Conservation (phyloP, 495 filamentous ascomycete species). For the Rostrohypoxylon terebratum region DNA sequence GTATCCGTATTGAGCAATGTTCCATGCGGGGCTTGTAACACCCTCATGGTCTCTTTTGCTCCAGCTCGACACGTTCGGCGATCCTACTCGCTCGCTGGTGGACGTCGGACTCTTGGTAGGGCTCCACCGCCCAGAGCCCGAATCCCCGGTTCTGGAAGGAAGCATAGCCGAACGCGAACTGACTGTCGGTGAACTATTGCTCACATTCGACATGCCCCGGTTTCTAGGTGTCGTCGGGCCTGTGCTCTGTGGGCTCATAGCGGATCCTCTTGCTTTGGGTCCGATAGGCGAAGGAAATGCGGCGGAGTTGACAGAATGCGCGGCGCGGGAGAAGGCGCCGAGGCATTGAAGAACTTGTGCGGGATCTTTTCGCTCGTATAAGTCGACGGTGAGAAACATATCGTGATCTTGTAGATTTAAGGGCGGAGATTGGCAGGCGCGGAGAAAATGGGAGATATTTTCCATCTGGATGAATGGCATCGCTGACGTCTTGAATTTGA, state of each 20-base stretch:
- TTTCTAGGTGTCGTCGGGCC: conserved; percentile 65
- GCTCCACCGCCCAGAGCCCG: conserved; percentile 67
- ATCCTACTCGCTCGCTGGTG: conserved; percentile 50
- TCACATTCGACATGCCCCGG: conserved; percentile 75
- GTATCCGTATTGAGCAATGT: conserved; percentile 98
- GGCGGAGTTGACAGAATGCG: conserved; percentile 78
- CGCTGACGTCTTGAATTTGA: conserved; percentile 80
- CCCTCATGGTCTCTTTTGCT: conserved; percentile 85
- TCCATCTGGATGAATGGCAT: conserved; percentile 99
- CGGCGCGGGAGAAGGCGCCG: conserved; percentile 88
- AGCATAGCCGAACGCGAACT: conserved; percentile 55
- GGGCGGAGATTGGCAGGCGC: conserved; percentile 83
- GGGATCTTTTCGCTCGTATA: conserved; percentile 96
- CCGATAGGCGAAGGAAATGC: conserved; percentile 80
- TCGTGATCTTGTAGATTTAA: conserved; percentile 92
- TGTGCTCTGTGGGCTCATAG: conserved; percentile 76
- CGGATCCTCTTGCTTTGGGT: conserved; percentile 69
- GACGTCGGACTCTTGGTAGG: conserved; percentile 67
- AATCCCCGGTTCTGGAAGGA: conserved; percentile 61
- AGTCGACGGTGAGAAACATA: conserved; percentile 95
- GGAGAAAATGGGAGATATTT: conserved; percentile 96
- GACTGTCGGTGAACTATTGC: conserved; percentile 69
- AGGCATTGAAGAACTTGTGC: conserved; percentile 96
- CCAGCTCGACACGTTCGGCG: conserved; percentile 81
- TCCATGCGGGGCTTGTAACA: conserved; percentile 91